Conservation (phyloP, 1,139 yeast genomes). For the Blastobotrys capitulatus region DNA sequence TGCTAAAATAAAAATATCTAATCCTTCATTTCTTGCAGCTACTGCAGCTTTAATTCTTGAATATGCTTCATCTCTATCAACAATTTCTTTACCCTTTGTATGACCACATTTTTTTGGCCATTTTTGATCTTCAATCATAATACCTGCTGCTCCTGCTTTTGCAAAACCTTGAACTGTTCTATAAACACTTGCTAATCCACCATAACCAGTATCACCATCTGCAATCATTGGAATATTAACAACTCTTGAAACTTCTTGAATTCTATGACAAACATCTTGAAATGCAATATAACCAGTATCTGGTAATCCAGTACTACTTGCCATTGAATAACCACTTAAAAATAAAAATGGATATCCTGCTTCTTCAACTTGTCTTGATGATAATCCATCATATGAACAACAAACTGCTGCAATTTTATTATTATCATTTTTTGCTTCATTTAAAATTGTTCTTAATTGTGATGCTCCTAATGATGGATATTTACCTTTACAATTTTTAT, state of each 20-base stretch:
- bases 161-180: conserved; percentile 18
- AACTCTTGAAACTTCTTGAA: conserved; percentile 12
- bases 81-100: conserved; percentile 17
- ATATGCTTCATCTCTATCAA: conserved; percentile 15
- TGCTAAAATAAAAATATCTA: conserved; percentile 16
- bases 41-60: conserved; percentile 16
- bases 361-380: conserved; percentile 16
- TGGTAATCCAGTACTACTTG: conserved; percentile 15
- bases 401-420: conserved; percentile 16
- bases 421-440: conserved; percentile 12
- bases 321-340: conserved; percentile 14
- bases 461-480: conserved; percentile 12
- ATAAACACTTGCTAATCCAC: conserved; percentile 16
- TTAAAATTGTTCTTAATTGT: conserved; percentile 12
- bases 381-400: conserved; percentile 15
- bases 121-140: conserved; percentile 17
- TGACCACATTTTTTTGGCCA: conserved; percentile 19
- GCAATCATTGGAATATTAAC: conserved; percentile 15
- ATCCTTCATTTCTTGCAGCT: conserved; percentile 14
- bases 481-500: conserved; percentile 10
- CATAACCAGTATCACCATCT: conserved; percentile 18
- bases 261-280: conserved; percentile 13
- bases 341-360: conserved; percentile 16
- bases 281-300: conserved; percentile 17
- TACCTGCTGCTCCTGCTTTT: conserved; percentile 16